Conservation (phyloP, 1,284 basidiomycete genomes). For the Gymnopus androsaceus region DNA sequence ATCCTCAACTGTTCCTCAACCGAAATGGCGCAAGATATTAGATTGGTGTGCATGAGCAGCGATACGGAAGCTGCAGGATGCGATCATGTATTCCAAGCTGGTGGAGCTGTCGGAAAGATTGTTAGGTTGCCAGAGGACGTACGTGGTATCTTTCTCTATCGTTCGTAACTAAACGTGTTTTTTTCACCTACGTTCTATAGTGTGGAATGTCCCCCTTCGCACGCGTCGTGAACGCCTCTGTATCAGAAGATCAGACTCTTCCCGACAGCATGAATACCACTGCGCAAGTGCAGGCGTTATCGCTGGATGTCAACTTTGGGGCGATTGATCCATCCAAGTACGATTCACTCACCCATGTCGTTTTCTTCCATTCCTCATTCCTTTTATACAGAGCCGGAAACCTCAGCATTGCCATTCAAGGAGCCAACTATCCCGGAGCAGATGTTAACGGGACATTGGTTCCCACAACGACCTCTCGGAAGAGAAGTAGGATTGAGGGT, state of each 20-base stretch:
- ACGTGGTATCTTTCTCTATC: neutral
- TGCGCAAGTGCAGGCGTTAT: slow-evolving; percentile 34
- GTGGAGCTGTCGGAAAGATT: slow-evolving; percentile 22
- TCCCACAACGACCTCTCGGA: slow-evolving; percentile 12
- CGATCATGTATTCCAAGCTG: slow-evolving; percentile 19
- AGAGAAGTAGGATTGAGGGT: slow-evolving; percentile 11
- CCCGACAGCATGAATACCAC: slow-evolving; percentile 24
- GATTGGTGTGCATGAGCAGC: slow-evolving; percentile 22
- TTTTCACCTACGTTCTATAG: slow-evolving; percentile 29
- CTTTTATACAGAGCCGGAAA: slow-evolving; percentile 25
- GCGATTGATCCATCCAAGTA: slow-evolving; percentile 29
- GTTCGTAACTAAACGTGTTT: neutral
- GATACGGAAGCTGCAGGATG: slow-evolving; percentile 14
- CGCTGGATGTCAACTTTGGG: slow-evolving; percentile 37
- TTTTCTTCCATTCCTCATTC: neutral
- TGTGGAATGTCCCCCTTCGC: slow-evolving; percentile 44
- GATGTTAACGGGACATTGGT: slow-evolving; percentile 22
- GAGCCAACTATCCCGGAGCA: slow-evolving; percentile 27
- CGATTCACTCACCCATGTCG: neutral
- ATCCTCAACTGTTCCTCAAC: slow-evolving; percentile 24
- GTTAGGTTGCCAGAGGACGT: slow-evolving; percentile 25
- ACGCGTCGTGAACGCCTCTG: slow-evolving; percentile 35
- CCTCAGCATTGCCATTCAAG: slow-evolving; percentile 31
- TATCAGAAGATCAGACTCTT: slow-evolving; percentile 34
- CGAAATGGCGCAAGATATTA: slow-evolving; percentile 22